Percentiles rank a stretch among this genome's conserved stretches.
Evolutionary conservation across 106 monocot species (phyloP).

Genomic region (Platanthera guangdongensis): DNA sequence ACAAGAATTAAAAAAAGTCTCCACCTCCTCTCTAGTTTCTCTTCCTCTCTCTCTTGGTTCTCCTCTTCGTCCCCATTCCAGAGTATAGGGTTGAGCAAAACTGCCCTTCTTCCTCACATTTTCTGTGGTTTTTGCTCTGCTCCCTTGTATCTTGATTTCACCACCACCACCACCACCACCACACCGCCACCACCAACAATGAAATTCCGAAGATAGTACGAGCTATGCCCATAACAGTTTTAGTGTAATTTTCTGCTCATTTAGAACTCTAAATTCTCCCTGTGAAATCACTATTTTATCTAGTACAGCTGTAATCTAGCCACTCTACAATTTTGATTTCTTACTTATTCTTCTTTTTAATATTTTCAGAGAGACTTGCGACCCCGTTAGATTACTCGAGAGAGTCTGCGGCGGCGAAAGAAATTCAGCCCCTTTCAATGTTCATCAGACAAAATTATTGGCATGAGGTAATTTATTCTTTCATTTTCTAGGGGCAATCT

Average conservation of each 20-base stretch:
- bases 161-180: too few relatives aligned
- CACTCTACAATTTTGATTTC: neutral
- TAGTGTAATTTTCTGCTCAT: neutral
- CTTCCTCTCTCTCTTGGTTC: too few relatives aligned
- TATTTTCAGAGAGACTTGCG: slow-evolving; percentile 9
- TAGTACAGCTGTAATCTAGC: neutral
- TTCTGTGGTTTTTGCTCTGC: too few relatives aligned
- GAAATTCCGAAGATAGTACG: too few relatives aligned
- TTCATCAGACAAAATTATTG: neutral
- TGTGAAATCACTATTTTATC: neutral
- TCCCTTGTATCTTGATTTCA: too few relatives aligned
- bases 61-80: too few relatives aligned
- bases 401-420: neutral
- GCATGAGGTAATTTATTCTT: neutral
- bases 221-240: too few relatives aligned
- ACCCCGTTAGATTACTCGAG: neutral
- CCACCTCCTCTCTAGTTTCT: too few relatives aligned
- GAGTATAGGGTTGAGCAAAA: too few relatives aligned
- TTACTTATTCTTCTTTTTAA: neutral
- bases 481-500: neutral
- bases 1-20: too few relatives aligned
- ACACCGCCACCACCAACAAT: too few relatives aligned
- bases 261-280: neutral
- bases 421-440: neutral
- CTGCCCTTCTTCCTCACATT: too few relatives aligned